Percentiles rank a stretch among this genome's conserved stretches.
phyloP scores from a whole-genome alignment of 257 asterid genomes.

The Solanum sitiens region DNA sequence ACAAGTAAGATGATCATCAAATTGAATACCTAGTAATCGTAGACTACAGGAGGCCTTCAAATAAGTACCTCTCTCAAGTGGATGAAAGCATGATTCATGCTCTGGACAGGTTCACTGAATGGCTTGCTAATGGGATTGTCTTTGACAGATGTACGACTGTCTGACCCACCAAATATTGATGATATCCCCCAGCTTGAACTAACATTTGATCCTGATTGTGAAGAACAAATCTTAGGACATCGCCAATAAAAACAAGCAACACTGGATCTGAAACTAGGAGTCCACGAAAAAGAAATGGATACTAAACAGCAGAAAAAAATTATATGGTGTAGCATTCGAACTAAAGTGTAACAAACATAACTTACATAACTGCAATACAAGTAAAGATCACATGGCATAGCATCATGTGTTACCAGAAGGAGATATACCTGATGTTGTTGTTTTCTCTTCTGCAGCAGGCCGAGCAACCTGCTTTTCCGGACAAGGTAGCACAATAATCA shows the following conservation, averaged over 20 bases:
- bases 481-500: not conserved
- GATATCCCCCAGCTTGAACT: constrained; percentile 90
- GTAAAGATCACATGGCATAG: not conserved
- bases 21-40: not conserved
- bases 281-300: not conserved
- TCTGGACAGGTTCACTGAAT: constrained; percentile 45
- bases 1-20: not conserved
- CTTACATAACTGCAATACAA: not conserved
- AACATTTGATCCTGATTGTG: constrained; percentile 33
- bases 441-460: constrained; percentile 54
- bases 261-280: not conserved
- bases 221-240: not conserved
- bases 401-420: not conserved
- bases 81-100: constrained; percentile 47
- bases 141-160: constrained; percentile 44
- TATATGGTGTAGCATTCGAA: not conserved
- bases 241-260: not conserved
- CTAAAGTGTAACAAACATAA: not conserved
- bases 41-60: not conserved
- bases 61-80: constrained; percentile 61
- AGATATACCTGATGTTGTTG: constrained; percentile 47
- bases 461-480: constrained; percentile 39
- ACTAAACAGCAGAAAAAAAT: not conserved
- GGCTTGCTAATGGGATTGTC: constrained; percentile 48
- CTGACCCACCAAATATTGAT: constrained; percentile 78